Conservation (phyloP, 2,329 filamentous ascomycete species). For the Coniochaeta prunicola region DNA sequence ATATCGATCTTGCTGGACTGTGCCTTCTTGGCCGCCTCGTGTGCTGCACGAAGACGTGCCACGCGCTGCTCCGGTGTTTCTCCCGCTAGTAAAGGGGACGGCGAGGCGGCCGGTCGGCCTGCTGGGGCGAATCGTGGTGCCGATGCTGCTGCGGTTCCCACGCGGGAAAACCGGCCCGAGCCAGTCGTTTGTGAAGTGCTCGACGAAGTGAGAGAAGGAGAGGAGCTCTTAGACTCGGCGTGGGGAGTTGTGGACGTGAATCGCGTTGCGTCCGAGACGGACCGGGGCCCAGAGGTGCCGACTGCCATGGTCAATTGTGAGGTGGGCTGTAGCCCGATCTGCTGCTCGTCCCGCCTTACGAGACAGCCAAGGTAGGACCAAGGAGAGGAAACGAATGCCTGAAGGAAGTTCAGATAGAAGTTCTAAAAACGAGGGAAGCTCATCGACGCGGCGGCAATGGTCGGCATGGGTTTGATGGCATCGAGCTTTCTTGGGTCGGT, state of each 20-base stretch:
- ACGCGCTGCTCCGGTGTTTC: slow-evolving; percentile 67
- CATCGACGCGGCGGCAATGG: not conserved
- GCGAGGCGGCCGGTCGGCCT: slow-evolving; percentile 2
- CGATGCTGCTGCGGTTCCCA: slow-evolving; percentile 1
- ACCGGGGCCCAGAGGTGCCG: slow-evolving; percentile 42
- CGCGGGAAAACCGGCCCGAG: not conserved
- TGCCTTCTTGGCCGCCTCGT: slow-evolving; percentile 57
- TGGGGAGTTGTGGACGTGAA: slow-evolving; percentile 67
- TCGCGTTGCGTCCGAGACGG: slow-evolving; percentile 72
- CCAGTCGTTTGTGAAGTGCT: not conserved
- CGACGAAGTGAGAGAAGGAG: slow-evolving; percentile 2
- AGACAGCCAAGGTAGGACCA: not conserved
- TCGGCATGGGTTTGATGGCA: not conserved
- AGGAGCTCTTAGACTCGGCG: slow-evolving; percentile 53
- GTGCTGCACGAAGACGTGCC: slow-evolving; percentile 58
- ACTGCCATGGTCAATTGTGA: slow-evolving; percentile 2
- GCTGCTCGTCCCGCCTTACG: not conserved
- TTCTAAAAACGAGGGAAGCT: not conserved
- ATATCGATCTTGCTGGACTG: slow-evolving; percentile 45
- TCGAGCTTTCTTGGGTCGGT: not conserved
- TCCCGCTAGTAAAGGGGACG: slow-evolving; percentile 12
- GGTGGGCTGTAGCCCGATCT: not conserved
- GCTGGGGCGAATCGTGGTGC: not conserved
- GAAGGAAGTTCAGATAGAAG: not conserved
- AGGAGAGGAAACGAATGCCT: not conserved